phyloP scores from a whole-genome alignment of 371 early-diverging fungal species.

The Cokeromyces recurvatus region DNA sequence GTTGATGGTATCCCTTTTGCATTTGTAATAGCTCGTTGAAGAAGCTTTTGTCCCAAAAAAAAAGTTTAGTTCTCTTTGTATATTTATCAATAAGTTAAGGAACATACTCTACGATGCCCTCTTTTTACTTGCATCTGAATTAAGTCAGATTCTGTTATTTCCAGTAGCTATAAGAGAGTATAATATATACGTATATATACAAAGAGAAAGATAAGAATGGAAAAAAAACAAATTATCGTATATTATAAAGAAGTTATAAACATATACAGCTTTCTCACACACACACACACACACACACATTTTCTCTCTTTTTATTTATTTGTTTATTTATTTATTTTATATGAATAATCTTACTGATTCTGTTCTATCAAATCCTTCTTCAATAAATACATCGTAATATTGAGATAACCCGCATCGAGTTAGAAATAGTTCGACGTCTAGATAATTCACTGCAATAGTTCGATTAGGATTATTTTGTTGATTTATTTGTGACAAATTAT shows the following conservation, averaged over 20 bases:
- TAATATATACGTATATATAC: too few species aligned
- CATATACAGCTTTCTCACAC: too few species aligned
- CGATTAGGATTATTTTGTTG: too few species aligned
- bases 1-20: slow-evolving; percentile 25
- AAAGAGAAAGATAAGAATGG: too few species aligned
- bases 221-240: too few species aligned
- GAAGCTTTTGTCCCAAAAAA: slow-evolving; percentile 16
- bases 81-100: not conserved
- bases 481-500: too few species aligned
- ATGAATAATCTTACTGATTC: slow-evolving; percentile 26
- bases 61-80: not conserved
- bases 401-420: slow-evolving; percentile 23
- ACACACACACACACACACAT: too few species aligned
- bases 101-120: slow-evolving; percentile 48
- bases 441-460: too few species aligned
- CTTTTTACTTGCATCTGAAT: slow-evolving; percentile 47
- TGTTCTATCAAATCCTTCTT: slow-evolving; percentile 41
- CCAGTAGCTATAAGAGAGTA: slow-evolving; percentile 34
- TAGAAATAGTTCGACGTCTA: not conserved
- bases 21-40: slow-evolving; percentile 36
- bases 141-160: slow-evolving; percentile 46
- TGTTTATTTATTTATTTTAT: slow-evolving; percentile 1
- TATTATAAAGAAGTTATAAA: too few species aligned
- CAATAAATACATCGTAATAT: slow-evolving; percentile 27
- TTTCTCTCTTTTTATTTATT: too few species aligned